These are phyloP conservation scores for Capsicum pubescens DNA, from an alignment of 257 asterid genomes.

Conservation along the genomic window DNA sequence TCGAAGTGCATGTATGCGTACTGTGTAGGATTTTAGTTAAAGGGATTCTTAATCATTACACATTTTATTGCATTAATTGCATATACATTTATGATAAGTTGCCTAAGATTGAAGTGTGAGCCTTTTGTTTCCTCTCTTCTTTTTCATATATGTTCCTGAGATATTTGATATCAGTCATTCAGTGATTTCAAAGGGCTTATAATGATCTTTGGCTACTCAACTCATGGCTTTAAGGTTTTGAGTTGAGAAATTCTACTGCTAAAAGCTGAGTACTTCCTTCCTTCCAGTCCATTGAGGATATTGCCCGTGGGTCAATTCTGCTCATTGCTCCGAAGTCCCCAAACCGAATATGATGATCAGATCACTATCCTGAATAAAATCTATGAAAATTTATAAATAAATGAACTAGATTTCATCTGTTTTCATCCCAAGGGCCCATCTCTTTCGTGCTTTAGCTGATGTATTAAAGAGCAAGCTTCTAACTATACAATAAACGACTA, in stretches of 20 bases:
- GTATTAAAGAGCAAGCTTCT: background rate
- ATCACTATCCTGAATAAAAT: background rate
- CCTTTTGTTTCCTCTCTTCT: background rate
- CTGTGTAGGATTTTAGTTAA: too few species aligned
- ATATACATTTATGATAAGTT: background rate
- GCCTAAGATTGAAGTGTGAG: background rate
- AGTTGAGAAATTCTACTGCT: background rate
- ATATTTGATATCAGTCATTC: background rate
- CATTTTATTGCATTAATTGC: background rate
- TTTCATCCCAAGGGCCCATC: background rate
- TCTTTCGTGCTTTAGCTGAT: background rate
- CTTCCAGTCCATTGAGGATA: slow-evolving; percentile 4
- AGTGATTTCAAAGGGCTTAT: background rate
- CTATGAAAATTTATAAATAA: background rate
- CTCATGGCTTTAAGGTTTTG: background rate
- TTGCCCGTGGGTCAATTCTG: background rate
- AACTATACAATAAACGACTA: background rate
- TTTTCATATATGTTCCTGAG: background rate
- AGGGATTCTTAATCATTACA: too few species aligned
- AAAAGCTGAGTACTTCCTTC: background rate
- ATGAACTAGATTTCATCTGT: background rate
- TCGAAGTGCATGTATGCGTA: too few species aligned
- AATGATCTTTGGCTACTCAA: background rate
- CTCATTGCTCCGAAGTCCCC: background rate
- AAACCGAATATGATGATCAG: background rate